Conservation (phyloP, 371 early-diverging fungal genomes). For the Cladochytrium tenue region DNA sequence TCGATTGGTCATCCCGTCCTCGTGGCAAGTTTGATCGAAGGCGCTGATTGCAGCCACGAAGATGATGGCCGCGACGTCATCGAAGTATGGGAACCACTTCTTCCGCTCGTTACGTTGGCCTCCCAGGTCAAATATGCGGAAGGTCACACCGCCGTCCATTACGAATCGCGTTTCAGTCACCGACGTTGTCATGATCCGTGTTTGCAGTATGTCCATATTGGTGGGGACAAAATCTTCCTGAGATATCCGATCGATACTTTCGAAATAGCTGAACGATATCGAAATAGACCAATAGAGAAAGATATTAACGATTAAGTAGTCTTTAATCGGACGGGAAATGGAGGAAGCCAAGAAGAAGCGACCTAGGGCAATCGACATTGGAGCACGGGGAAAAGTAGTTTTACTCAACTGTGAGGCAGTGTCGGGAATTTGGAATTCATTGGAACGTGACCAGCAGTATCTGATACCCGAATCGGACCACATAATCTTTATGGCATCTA, state of each 20-base stretch:
- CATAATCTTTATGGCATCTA: constrained; percentile 60
- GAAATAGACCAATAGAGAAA: neutral
- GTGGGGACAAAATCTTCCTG: constrained; percentile 18
- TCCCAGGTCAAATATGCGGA: constrained; percentile 43
- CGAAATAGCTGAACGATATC: neutral
- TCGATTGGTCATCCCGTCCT: constrained; percentile 54
- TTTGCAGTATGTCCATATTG: constrained; percentile 60
- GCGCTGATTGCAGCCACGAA: constrained; percentile 75
- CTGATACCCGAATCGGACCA: constrained; percentile 70
- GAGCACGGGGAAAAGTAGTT: neutral
- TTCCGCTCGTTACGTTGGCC: constrained; percentile 63
- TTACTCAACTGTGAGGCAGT: constrained; percentile 36
- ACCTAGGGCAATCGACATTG: no score
- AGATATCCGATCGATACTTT: constrained; percentile 15
- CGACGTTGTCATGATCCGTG: constrained; percentile 82
- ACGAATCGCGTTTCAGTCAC: constrained; percentile 47
- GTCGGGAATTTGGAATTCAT: constrained; percentile 81
- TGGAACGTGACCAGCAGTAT: constrained; percentile 57
- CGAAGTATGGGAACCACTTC: constrained; percentile 96
- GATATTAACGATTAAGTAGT: neutral
- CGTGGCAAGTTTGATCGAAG: constrained; percentile 72
- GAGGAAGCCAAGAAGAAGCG: no score
- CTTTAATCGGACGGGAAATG: no score
- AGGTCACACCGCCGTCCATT: constrained; percentile 43
- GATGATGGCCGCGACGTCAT: constrained; percentile 48